phyloP scores from a whole-genome alignment of 495 filamentous ascomycete genomes.

The Aspergillus egyptiacus region DNA sequence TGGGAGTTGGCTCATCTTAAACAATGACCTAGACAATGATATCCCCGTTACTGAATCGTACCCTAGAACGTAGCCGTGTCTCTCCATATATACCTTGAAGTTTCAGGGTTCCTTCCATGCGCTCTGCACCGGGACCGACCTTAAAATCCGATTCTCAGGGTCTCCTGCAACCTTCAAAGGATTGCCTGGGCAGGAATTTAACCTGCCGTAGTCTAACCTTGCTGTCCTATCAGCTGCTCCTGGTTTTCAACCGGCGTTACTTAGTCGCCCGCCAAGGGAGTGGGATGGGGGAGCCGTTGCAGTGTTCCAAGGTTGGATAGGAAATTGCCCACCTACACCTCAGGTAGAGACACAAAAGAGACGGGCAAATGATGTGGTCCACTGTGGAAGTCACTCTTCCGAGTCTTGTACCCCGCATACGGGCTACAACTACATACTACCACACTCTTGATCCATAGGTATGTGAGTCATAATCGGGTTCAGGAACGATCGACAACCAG shows the following conservation, averaged over 20 bases:
- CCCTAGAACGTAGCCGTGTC: not conserved
- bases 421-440: no score
- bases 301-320: no score
- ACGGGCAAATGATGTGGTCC: not conserved
- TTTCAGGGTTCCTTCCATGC: no score
- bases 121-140: not conserved
- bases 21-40: no score
- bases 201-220: not conserved
- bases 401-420: no score
- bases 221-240: slow-evolving; percentile 5
- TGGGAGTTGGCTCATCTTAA: not conserved
- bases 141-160: not conserved
- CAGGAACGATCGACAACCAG: not conserved
- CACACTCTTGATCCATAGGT: not conserved
- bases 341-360: no score
- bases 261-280: slow-evolving; percentile 11
- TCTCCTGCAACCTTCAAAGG: not conserved
- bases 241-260: not conserved
- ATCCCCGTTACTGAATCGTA: not conserved
- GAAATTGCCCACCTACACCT: no score
- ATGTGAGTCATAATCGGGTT: not conserved
- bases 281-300: no score
- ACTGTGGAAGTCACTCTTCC: no score
- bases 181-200: not conserved
- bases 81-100: not conserved